Evolutionary conservation across 225 moss, liverwort and hornwort genomes (phyloP), one percentile per base, ranked within the genome.

Genomic region (Pseudisothecium myosuroides): DNA sequence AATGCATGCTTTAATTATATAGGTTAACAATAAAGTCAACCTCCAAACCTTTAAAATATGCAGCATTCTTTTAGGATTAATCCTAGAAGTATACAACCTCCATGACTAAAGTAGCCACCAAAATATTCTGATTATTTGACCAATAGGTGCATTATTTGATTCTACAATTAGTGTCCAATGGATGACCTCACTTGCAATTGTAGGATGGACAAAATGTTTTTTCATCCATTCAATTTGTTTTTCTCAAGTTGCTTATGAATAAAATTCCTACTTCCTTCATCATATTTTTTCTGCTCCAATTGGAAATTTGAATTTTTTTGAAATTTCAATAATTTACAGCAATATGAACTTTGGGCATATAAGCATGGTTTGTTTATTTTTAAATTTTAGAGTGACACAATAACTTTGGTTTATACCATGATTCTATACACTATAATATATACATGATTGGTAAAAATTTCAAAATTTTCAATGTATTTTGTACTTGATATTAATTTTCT

Each of bases 91-190:
- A 45, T 45, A 45, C 1, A 7, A 3, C 7, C 4, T 41, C 14
- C 14, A 26, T 39, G 14, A 71, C 7, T 3, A 71, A 71, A 14
- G 8, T 71, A 39, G 23, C 9, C 23, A 71, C 21, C 15, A 43
- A 72, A 43, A 73, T 17, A 73, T 2, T 73, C 2, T 0, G 4
- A 69, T 41, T 45, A 17, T 69, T 23, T 8, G 1, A 73, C 45
- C 3, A 73, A 45, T 45, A 73, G 28, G 3, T 28, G 10, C 17
- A 73, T 28, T 28, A 2, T 43, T 41, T 71, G 4, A 8, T 69
- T n/a, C 18, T 10, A 65, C 0, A 19, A 4, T 65, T 65, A 34
- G 17, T 18, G 2, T 66, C 1, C 8, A 0, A 26, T 26, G 15
- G 3, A 71, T 41, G 71, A 71, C 9, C 14, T 71, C 14, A 41